Percentiles rank a stretch among this genome's conserved stretches.
These are phyloP conservation scores for Agastache rugosa DNA, from an alignment of 257 asterid species.

Conservation along the genomic window DNA sequence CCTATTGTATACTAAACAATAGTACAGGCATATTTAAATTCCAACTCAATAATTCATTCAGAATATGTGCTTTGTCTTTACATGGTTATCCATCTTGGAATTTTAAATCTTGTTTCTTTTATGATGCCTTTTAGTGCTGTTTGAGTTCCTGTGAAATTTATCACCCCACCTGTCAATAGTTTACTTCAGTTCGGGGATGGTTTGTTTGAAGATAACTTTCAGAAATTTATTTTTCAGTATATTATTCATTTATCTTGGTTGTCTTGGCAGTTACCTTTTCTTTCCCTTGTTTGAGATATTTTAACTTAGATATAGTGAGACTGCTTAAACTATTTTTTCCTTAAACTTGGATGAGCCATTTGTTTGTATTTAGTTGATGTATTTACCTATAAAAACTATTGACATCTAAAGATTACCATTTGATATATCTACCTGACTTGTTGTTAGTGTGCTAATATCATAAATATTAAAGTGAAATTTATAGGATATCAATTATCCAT, in stretches of 20 bases:
- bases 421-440: constrained; percentile 1
- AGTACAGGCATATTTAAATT: not conserved
- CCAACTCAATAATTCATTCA: not conserved
- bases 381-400: not conserved
- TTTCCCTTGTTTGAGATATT: constrained; percentile 2
- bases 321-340: constrained; percentile 5
- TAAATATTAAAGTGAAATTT: constrained; percentile 11
- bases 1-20: not conserved
- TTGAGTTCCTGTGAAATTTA: not conserved
- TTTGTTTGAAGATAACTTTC: not conserved
- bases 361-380: not conserved
- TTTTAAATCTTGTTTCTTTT: constrained; percentile 12
- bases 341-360: not conserved
- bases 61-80: not conserved
- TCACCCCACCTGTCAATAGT: constrained; percentile 8
- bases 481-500: not conserved
- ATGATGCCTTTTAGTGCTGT: not conserved
- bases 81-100: constrained; percentile 8
- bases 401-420: not conserved
- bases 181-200: constrained; percentile 14
- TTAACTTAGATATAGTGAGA: not conserved
- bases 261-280: not conserved
- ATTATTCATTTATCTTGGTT: not conserved
- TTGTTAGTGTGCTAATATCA: not conserved
- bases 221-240: not conserved